phyloP scores from a whole-genome alignment of 1,139 yeast genomes.

The Zygosaccharomyces sapae region DNA sequence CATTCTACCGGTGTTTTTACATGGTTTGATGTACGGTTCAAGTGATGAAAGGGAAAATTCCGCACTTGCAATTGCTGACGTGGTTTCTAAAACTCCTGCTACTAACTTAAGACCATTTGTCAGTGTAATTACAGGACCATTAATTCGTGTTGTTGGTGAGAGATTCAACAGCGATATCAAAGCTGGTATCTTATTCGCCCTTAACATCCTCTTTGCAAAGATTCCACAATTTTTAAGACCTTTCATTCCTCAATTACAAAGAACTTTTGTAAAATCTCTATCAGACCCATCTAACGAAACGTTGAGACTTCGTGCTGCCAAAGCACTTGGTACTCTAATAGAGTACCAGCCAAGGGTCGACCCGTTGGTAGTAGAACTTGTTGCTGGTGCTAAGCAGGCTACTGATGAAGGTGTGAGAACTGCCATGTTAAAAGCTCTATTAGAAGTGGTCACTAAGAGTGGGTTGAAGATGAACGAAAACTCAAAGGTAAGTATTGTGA shows the following conservation, averaged over 20 bases:
- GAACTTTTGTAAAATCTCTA: slow-evolving; percentile 91
- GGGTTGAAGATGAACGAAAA: slow-evolving; percentile 73
- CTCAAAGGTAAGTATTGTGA: slow-evolving; percentile 64
- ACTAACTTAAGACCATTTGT: slow-evolving; percentile 79
- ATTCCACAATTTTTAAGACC: slow-evolving; percentile 92
- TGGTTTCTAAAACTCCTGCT: slow-evolving; percentile 83
- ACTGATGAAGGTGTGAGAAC: slow-evolving; percentile 66
- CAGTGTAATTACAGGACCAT: slow-evolving; percentile 92
- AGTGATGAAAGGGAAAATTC: slow-evolving; percentile 79
- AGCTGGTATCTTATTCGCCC: slow-evolving; percentile 82
- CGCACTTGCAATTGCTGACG: slow-evolving; percentile 84
- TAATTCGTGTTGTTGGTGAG: slow-evolving; percentile 97
- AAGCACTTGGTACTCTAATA: slow-evolving; percentile 81
- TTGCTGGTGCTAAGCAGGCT: slow-evolving; percentile 64
- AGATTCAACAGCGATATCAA: slow-evolving; percentile 86
- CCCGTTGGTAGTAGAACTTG: slow-evolving; percentile 83
- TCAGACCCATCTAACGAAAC: slow-evolving; percentile 70
- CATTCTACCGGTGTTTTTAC: slow-evolving; percentile 84
- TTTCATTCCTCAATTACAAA: slow-evolving; percentile 92
- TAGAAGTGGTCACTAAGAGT: slow-evolving; percentile 77
- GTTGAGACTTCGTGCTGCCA: slow-evolving; percentile 79
- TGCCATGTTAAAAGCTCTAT: slow-evolving; percentile 80
- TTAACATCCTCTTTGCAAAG: slow-evolving; percentile 70
- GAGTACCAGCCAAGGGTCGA: slow-evolving; percentile 91
- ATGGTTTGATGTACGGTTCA: slow-evolving; percentile 92